Base-by-base conservation (phyloP, 495 filamentous ascomycete species). In the Xylaria intraflava region DNA sequence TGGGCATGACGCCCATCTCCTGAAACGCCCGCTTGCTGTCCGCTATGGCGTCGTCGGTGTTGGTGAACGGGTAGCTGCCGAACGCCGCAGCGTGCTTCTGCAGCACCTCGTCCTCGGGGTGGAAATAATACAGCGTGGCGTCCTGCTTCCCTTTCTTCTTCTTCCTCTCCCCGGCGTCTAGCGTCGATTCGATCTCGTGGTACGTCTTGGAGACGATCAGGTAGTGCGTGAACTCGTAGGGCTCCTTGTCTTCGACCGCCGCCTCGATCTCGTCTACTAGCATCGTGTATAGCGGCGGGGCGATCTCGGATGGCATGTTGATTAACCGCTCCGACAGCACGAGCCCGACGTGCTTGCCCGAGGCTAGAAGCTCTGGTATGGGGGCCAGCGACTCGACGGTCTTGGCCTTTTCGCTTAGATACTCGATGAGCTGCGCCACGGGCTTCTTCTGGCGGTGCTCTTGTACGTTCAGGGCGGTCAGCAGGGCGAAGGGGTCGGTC, bases 281-380 rank as follows among this genome's bases (percentile, higher is more conserved):
- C 89, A 96, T 95, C 57, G 77, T 83, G 79, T 96, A 97, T 90
- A 99, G 91, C 9, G 94, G 92, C 30, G 94, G 93, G 19, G 91
- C 78, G 46, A 95, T 83, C 70, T 96, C 87, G 23, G 87, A 75
- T 16, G 94, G 94, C 76, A 96, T 89, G 71, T 99, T 99, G 76
- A 97, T 87, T 55, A 97, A 68, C 14, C 93, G 82, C 68, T 99
- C 94, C 0, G 89, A 87, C 24, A 99, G 74, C 36, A 99, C 81
- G 6, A 99, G 74, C 0, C 93, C 94, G 38, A 96, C 79, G 6
- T 65, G 52, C 8, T 72, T 73, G 6, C 68, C 62, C 5, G 79
- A 72, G 2, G 78, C 69, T 27, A 90, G 70, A 36, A 90, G 75
- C 3, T 69, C 46, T 2, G 74, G 61, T 10, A 90, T 69, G 1